Base-by-base conservation (phyloP, 768 basidiomycete genomes). In the Pleurotus pulmonarius region DNA sequence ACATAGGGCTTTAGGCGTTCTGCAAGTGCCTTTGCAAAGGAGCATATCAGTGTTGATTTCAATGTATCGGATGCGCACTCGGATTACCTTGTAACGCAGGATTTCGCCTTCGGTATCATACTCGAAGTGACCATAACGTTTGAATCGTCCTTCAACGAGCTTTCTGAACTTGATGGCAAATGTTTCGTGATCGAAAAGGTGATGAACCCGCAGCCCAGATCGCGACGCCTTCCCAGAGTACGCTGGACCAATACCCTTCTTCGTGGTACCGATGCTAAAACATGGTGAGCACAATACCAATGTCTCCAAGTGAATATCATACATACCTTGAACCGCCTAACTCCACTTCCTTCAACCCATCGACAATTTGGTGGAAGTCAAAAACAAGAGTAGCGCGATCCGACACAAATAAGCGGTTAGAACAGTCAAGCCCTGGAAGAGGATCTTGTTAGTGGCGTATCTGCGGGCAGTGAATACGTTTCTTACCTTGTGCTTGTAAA, bases 291-390 rank as follows among this genome's bases (percentile, higher is more conserved):
- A 3, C 9, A 34, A 34, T 34, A 34, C 8, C 29, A 34, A 34
- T 34, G 29, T 34, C 11, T 34, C 29, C 2, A 11, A 4, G 29
- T 11, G 29, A 34, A 34, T 34, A 45, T 25, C 9, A 6, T 16
- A 60, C 63, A 34, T 62, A 87, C 87, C 88, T 91, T 1, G 86
- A 87, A 7, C 92, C 91, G 20, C 97, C 97, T 20, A 98, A 83
- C 69, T 98, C 97, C 39, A 94, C 92, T 70, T 99, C 97, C 70
- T 98, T 99, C 65, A 99, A 75, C 4, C 97, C 97, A 67, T 99
- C 97, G 25, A 98, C 97, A 66, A 98, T 98, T 76, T 99, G 97
- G 73, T 99, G 97, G 71, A 99, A 98, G 69, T 98, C 97, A 66
- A 99, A 94, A 34, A 99, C 97, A 59, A 99, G 86, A 60, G 96